Conservation (phyloP, 2,329 filamentous ascomycete species). For the Paraphaeosphaeria sporulosa region DNA sequence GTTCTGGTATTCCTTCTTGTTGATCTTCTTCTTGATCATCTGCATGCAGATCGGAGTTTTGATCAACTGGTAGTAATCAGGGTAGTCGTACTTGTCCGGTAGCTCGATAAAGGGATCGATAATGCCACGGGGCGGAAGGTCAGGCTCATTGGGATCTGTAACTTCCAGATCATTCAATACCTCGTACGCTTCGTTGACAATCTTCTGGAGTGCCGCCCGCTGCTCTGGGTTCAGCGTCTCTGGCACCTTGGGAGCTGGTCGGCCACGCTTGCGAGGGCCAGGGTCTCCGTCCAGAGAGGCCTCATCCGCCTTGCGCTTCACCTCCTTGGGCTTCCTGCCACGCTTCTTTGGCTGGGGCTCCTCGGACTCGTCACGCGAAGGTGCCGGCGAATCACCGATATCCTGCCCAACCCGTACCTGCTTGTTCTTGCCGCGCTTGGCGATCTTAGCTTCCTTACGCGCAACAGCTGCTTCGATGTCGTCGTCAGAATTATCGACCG, state of each 20-base stretch:
- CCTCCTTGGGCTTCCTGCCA: conserved; percentile 77
- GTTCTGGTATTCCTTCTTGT: conserved; percentile 89
- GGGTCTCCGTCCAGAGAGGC: conserved; percentile 72
- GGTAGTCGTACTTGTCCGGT: conserved; percentile 86
- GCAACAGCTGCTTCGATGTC: conserved; percentile 90
- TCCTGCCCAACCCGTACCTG: conserved; percentile 63
- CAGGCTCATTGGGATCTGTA: conserved; percentile 68
- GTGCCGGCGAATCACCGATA: conserved; percentile 74
- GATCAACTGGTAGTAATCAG: conserved; percentile 95
- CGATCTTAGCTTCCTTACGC: conserved; percentile 85
- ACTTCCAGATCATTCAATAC: conserved; percentile 81
- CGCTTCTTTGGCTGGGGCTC: conserved; percentile 80
- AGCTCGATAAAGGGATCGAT: conserved; percentile 95
- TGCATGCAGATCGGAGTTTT: conserved; percentile 95
- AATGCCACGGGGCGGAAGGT: conserved; percentile 74
- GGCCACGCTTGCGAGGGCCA: conserved; percentile 69
- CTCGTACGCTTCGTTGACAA: conserved; percentile 79
- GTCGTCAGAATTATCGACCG: conserved; percentile 96
- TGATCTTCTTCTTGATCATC: conserved; percentile 92
- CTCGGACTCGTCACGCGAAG: conserved; percentile 85
- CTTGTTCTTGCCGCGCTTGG: conserved; percentile 79
- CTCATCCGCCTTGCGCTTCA: conserved; percentile 88
- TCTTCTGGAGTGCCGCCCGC: conserved; percentile 79
- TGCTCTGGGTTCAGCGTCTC: conserved; percentile 73
- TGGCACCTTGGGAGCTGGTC: conserved; percentile 67